Percentiles rank a stretch among this genome's conserved stretches.
These are phyloP conservation scores for Nicotiana tomentosiformis DNA, from an alignment of 257 asterid species.

Conservation along the genomic window DNA sequence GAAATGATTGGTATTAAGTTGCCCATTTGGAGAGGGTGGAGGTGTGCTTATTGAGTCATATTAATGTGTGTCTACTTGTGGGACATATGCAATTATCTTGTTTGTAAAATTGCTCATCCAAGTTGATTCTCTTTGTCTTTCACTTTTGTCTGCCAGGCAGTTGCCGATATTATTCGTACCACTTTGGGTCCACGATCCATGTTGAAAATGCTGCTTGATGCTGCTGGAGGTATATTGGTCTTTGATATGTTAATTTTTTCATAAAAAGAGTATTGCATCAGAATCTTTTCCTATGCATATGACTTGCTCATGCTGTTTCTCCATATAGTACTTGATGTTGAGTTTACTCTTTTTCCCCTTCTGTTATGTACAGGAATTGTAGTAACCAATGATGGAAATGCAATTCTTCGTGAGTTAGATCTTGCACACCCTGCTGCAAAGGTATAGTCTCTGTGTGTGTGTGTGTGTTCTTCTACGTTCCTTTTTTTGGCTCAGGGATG, in stretches of 20 bases:
- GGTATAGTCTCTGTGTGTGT: constrained; percentile 27
- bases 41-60: no score
- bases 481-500: neutral
- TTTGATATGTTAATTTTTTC: neutral
- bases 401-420: constrained; percentile 89
- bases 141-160: constrained; percentile 48
- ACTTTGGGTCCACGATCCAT: constrained; percentile 93
- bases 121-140: neutral
- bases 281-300: no score
- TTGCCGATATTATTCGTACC: constrained; percentile 89
- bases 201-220: constrained; percentile 93
- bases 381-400: constrained; percentile 96
- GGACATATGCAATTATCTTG: neutral
- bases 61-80: no score
- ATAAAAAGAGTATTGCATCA: neutral
- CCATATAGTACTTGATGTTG: no score
- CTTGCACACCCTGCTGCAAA: constrained; percentile 99
- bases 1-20: neutral
- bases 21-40: no score
- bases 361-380: constrained; percentile 57
- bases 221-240: constrained; percentile 56
- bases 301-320: no score
- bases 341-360: no score
- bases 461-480: neutral
- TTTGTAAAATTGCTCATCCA: neutral